Evolutionary conservation across 192 early-diverging fungal genomes (phyloP), one percentile per base, ranked within the genome.

Genomic region (Mortierella alpina): DNA sequence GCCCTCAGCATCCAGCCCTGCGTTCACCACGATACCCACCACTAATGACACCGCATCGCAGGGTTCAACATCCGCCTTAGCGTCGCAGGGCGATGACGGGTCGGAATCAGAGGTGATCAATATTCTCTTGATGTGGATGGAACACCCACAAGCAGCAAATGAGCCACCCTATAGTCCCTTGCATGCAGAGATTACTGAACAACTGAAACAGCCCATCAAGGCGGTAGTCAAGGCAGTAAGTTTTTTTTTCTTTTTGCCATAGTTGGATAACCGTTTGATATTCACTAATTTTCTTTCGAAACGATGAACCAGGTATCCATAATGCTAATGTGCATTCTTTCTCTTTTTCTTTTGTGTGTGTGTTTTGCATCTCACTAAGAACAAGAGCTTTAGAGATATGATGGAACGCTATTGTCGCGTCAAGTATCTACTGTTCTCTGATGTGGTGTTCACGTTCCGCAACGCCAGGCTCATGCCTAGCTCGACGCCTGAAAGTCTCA

Each of bases 211-310:
- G 66, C 44, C 49, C 54, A 22, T 62, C 23, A 72, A 66, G 17
- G 86, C 67, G 12, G 68, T 83, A 10, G 59, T 86, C 10, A 82
- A 83, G 61, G 84, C 86, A 41, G 81, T 82, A 74, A 42, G 72
- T 47, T 7, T 0, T 18, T 15, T 22, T 6, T 9, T n/a, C 2
- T 47, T 57, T 22, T 22, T 31, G 10, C 2, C 10, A 11, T 18
- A 1, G 14, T 63, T 41, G 41, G 55, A 1, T 5, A 10, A 57
- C 15, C 20, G 10, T 22, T 57, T 57, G 55, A 57, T 17, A 11
- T 2, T 59, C 18, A 5, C 48, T 0, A 7, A 20, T 0, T 20
- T 17, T 55, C 17, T 20, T 58, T 68, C 18, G 31, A 31, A 31
- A 31, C 31, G 31, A 31, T 31, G 31, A 31, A 31, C 31, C 31